Percentiles rank a stretch among this genome's conserved stretches.
phyloP scores from a whole-genome alignment of 495 filamentous ascomycete species.

The Hypomontagnella monticulosa region DNA sequence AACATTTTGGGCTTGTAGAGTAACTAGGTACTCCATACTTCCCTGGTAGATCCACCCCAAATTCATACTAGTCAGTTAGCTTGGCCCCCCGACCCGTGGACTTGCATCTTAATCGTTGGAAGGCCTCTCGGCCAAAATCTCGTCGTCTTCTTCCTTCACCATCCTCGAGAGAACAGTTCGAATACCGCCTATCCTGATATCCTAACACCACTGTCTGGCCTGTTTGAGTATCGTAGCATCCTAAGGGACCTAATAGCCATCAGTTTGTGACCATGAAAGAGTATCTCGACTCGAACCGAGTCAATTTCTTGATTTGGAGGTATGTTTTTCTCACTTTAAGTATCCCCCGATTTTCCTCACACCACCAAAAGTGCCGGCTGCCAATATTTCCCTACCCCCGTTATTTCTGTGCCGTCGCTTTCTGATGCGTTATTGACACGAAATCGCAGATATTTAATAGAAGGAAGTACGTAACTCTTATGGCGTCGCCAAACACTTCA shows the following conservation, averaged over 20 bases:
- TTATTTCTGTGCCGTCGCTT: constrained; percentile 29
- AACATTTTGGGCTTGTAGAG: constrained; percentile 26
- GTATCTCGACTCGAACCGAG: constrained; percentile 84
- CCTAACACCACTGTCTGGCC: constrained; percentile 7
- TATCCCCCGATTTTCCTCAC: constrained; percentile 49
- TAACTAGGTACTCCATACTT: constrained; percentile 29
- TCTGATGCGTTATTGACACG: constrained; percentile 48
- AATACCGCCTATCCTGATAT: constrained; percentile 31
- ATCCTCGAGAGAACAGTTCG: constrained; percentile 33
- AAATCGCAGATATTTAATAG: constrained; percentile 79
- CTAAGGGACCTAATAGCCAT: neutral
- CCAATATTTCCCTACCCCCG: constrained; percentile 4
- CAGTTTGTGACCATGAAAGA: constrained; percentile 62
- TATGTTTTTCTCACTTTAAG: constrained; percentile 62
- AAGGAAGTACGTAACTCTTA: constrained; percentile 75
- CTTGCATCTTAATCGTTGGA: constrained; percentile 43
- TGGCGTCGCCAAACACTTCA: constrained; percentile 6
- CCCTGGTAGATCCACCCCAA: constrained; percentile 37
- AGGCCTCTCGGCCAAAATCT: constrained; percentile 43
- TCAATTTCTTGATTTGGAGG: constrained; percentile 99
- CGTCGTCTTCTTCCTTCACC: constrained; percentile 41
- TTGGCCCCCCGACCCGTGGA: constrained; percentile 43
- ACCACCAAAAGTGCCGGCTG: constrained; percentile 33
- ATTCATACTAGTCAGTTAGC: constrained; percentile 29
- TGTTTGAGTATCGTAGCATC: constrained; percentile 10